A percentile compares a stretch with the other conserved stretches of the same genome.
These are phyloP conservation scores for Apophysomyces elegans DNA, from an alignment of 371 early-diverging fungal genomes.

Conservation along the genomic window DNA sequence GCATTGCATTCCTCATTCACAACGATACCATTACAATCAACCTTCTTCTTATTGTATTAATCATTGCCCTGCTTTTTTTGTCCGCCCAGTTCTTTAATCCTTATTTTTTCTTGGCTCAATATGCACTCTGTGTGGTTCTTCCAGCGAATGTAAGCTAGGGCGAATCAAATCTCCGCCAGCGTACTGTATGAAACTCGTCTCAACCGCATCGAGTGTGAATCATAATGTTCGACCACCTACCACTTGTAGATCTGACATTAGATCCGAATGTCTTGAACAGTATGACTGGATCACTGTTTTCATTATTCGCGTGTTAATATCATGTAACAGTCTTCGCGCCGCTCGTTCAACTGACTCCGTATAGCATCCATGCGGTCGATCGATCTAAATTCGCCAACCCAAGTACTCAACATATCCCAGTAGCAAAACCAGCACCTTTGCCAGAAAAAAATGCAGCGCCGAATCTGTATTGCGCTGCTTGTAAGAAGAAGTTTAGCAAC, in stretches of 20 bases:
- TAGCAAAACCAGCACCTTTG: not conserved
- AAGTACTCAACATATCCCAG: not conserved
- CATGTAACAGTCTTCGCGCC: not conserved
- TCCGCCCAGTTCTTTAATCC: too few species aligned
- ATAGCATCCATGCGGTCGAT: not conserved
- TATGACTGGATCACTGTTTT: not conserved
- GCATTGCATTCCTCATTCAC: too few species aligned
- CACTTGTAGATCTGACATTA: not conserved
- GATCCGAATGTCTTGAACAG: not conserved
- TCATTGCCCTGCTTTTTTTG: too few species aligned
- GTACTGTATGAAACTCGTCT: too few species aligned
- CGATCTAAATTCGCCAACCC: not conserved
- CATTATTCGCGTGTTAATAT: not conserved
- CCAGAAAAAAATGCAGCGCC: not conserved
- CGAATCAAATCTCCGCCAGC: too few species aligned
- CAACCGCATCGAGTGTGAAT: too few species aligned
- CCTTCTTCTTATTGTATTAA: too few species aligned
- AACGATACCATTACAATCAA: too few species aligned
- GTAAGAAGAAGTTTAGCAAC: conserved; percentile 52
- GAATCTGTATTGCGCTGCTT: conserved; percentile 45
- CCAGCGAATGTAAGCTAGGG: too few species aligned
- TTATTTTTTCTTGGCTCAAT: too few species aligned
- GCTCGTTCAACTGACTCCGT: not conserved
- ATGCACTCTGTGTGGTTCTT: too few species aligned
- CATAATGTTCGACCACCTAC: too few species aligned